Evolutionary conservation across 176 grass and related monocot species (phyloP).

Genomic region (Cenchrus americanus): DNA sequence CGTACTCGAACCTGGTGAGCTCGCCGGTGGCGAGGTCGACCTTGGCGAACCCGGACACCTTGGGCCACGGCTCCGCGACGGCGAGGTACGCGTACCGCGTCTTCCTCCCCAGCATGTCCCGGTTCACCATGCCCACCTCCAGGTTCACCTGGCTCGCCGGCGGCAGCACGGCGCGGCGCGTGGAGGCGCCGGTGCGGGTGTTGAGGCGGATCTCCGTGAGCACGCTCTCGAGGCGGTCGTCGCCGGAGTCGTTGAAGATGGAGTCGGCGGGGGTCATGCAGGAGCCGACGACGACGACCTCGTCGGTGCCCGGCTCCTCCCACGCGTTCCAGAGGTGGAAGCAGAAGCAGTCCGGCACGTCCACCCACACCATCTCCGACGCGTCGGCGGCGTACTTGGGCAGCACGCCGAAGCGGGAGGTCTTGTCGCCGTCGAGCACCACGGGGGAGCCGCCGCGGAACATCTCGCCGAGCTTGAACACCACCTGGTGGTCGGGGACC

Average conservation of each 20-base stretch:
- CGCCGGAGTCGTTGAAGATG: slow-evolving; percentile 83
- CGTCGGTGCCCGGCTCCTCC: slow-evolving; percentile 61
- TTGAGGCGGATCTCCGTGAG: slow-evolving; percentile 89
- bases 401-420: slow-evolving; percentile 71
- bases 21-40: slow-evolving; percentile 78
- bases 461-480: slow-evolving; percentile 90
- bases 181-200: slow-evolving; percentile 64
- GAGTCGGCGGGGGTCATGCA: slow-evolving; percentile 96
- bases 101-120: slow-evolving; percentile 58
- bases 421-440: slow-evolving; percentile 74
- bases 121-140: slow-evolving; percentile 92
- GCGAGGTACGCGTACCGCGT: slow-evolving; percentile 84
- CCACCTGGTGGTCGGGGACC: slow-evolving; percentile 88
- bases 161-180: slow-evolving; percentile 60
- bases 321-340: slow-evolving; percentile 99
- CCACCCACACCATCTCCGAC: slow-evolving; percentile 78
- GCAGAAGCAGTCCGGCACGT: slow-evolving; percentile 96
- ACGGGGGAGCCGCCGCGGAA: slow-evolving; percentile 78
- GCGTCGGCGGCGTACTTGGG: slow-evolving; percentile 69
- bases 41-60: slow-evolving; percentile 98
- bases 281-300: slow-evolving; percentile 82
- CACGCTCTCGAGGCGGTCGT: slow-evolving; percentile 61
- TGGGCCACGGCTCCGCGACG: slow-evolving; percentile 92
- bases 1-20: slow-evolving; percentile 61
- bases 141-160: slow-evolving; percentile 59